Base-by-base conservation (phyloP, 176 grass and related monocot genomes). In the Carex scoparia region DNA sequence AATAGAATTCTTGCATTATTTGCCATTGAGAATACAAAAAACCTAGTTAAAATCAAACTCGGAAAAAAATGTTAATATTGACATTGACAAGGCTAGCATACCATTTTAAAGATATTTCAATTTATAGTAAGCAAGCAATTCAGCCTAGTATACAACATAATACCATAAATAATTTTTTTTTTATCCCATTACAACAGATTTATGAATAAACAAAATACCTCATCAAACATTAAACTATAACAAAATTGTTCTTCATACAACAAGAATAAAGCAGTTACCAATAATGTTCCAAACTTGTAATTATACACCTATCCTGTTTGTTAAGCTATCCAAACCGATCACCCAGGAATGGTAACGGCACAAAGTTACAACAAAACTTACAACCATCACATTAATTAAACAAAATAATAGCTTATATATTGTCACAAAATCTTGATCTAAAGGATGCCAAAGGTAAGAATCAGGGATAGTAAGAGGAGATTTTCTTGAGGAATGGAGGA, bases 311-410 rank as follows among this genome's bases (percentile, higher is more conserved):
- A 53, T 12, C 65, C n/a, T 53, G 44, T 82, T 91, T 90, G 85
- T 91, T 91, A 93, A 90, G 59, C 89, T 93, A 82, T 85, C 88
- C 90, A 94, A 89, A 94, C 88, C 86, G 87, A 94, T 92, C 74
- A 35, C 53, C 53, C 27, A 94, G 90, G 83, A 83, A 87, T 87
- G 89, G 85, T 87, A 79, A 63, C 27, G 61, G 82, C 42, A 88
- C 75, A 90, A 82, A 14, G 71, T 75, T 53, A 54, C 71, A 53
- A 54, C 71, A 54, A 3, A 78, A 57, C 10, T 57, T 78, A 78
- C 74, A 78, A 78, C 74, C 14, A 32, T 57, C 14, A 58, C 30
- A 79, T 79, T 79, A 79, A 79, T 79, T 79, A 79, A 79, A 79
- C 27, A 79, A 79, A 67, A 27, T 14, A 53, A 83, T 67, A 64